Base-by-base conservation (phyloP, 2,329 filamentous ascomycete genomes). In the Penicillium oxalicum region DNA sequence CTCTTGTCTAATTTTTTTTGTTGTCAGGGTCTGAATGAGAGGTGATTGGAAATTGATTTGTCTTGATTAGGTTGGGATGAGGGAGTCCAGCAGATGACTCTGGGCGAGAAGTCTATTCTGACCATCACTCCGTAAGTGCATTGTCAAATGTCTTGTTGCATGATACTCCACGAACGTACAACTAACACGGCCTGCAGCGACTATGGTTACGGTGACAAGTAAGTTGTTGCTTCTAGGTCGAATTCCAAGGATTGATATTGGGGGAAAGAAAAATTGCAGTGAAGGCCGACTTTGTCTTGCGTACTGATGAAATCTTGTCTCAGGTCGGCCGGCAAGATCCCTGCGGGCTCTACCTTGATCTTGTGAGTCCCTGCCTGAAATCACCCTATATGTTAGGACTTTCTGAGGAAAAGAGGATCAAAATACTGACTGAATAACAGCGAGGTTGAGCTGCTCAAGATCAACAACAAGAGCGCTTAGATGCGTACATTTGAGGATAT, bases 51-150 rank as follows among this genome's bases (percentile, higher is more conserved):
- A 18, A 34, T 40, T 50, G 28, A 50, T 34, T 9, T 18, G 39
- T 2, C 24, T 40, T 38, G n/a, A 37, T 25, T 45, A 60, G 87
- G 81, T 60, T 91, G 81, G 88, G 88, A 88, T 65, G 85, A 95
- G 72, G 90, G 86, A 58, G 88, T 96, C 48, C 71, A 76, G 46
- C 76, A 81, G 65, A 95, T 96, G 91, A 84, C 85, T 67, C 75
- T 94, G 51, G 90, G 90, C 67, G 91, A 96, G 79, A 91, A 88
- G 76, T 83, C 88, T 48, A 87, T 80, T 44, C 78, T 97, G 55
- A 85, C 84, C 60, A 95, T 96, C 66, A 79, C 84, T 53, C 79
- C 80, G 84, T 88, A 78, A 69, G 78, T 64, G 7, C 27, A 47
- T 3, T 36, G 34, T 26, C 9, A 4, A n/a, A 32, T 32, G 11